A percentile compares a stretch with the other conserved stretches of the same genome.
Conservation (phyloP, 208 protist genomes). For the Wallacemonas sp. region DNA sequence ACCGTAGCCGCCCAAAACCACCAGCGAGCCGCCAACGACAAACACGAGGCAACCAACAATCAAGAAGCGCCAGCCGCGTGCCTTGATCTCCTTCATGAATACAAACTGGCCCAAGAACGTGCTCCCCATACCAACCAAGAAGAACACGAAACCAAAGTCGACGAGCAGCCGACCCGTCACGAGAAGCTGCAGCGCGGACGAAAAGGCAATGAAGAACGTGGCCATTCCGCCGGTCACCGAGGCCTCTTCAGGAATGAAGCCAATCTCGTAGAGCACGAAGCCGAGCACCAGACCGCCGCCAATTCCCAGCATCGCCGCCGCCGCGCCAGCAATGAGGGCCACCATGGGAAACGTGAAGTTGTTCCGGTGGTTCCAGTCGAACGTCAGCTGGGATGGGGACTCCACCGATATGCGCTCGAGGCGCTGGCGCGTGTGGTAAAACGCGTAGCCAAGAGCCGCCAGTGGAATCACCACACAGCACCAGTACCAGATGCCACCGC, state of each 20-base stretch:
- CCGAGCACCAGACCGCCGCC: slow-evolving; percentile 83
- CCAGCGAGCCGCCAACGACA: slow-evolving; percentile 70
- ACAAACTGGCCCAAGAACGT: slow-evolving; percentile 69
- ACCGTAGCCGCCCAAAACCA: slow-evolving; percentile 64
- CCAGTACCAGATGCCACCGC: slow-evolving; percentile 59
- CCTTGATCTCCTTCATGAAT: slow-evolving; percentile 78
- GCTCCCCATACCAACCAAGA: slow-evolving; percentile 55
- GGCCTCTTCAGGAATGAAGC: slow-evolving; percentile 68
- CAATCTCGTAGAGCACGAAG: slow-evolving; percentile 83
- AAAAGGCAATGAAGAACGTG: slow-evolving; percentile 85
- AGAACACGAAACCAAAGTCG: slow-evolving; percentile 69
- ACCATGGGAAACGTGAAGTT: slow-evolving; percentile 63
- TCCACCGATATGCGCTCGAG: slow-evolving; percentile 33
- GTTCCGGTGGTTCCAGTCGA: slow-evolving; percentile 61
- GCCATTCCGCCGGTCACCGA: slow-evolving; percentile 74
- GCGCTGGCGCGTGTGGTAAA: slow-evolving; percentile 40
- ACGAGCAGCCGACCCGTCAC: slow-evolving; percentile 52
- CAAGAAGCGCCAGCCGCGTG: slow-evolving; percentile 53
- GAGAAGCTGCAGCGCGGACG: slow-evolving; percentile 53
- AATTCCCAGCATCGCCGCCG: slow-evolving; percentile 82
- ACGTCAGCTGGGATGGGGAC: slow-evolving; percentile 36
- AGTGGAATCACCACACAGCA: slow-evolving; percentile 46
- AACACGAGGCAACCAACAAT: slow-evolving; percentile 66
- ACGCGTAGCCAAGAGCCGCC: slow-evolving; percentile 28
- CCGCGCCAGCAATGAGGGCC: slow-evolving; percentile 70